Base-by-base conservation (phyloP, 257 asterid species). In the Ajuga chamaepitys region DNA sequence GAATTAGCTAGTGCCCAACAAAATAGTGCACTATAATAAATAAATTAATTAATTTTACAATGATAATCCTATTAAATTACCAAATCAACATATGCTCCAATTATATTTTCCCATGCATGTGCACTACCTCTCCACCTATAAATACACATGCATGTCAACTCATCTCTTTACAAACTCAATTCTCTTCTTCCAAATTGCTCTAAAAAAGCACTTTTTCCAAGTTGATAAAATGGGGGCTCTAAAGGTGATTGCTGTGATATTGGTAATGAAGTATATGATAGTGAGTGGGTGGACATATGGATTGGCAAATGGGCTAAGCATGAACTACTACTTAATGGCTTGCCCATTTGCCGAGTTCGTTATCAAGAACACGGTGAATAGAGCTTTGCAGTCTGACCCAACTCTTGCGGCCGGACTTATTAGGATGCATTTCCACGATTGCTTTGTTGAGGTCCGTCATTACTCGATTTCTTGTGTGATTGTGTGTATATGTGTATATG, bases 391-490 rank as follows among this genome's bases (percentile, higher is more conserved):
- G 18, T 28, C 83, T 61, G 98, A 93, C 75, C 94, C 91, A 12
- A 82, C 97, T 14, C 88, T 93, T 58, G 94, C 97, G 3, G 98
- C 95, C 14, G 88, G 66, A 7, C 97, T 93, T 62, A 2, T 93
- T 17, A 66, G 97, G 69, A 87, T 93, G 97, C 97, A 93, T 67
- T 93, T 93, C 64, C 98, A 93, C n/a, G 98, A 93, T 74, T 93
- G 98, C 81, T 93, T 93, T 56, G 72, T 92, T 17, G 74, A 91
- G 96, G 97, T 88, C 11, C 4, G n/a, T n/a, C n/a, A n/a, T n/a
- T n/a, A n/a, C n/a, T n/a, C n/a, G n/a, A n/a, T n/a, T n/a, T n/a
- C n/a, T n/a, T n/a, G n/a, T n/a, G 7, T 35, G 11, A 35, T 4
- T 20, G 30, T 38, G 9, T 34, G 47, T 17, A 9, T 18, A 6